These are phyloP conservation scores for Venturia oleaginea DNA, from an alignment of 2,329 filamentous ascomycete genomes.

Conservation along the genomic window DNA sequence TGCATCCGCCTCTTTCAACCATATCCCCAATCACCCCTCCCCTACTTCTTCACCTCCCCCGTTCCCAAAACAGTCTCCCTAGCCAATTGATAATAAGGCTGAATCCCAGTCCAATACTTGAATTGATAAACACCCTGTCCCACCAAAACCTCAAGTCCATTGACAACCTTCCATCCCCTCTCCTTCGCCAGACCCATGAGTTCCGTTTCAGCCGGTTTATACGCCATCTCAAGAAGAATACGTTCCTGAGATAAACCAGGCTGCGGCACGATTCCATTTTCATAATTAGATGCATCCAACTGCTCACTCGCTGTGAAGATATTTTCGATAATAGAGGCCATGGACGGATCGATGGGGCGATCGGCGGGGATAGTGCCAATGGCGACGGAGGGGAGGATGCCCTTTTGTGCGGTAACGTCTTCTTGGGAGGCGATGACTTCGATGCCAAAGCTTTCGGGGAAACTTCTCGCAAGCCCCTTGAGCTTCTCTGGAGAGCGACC, in stretches of 20 bases:
- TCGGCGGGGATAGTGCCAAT: slow-evolving; percentile 90
- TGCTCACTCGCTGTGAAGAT: slow-evolving; percentile 37
- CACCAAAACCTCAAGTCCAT: slow-evolving; percentile 79
- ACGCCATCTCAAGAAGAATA: slow-evolving; percentile 87
- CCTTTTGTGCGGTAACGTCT: slow-evolving; percentile 39
- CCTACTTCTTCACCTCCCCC: neutral
- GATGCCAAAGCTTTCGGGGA: slow-evolving; percentile 66
- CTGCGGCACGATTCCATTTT: slow-evolving; percentile 18
- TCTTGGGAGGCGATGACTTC: slow-evolving; percentile 48
- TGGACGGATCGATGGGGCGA: slow-evolving; percentile 63
- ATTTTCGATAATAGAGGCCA: slow-evolving; percentile 55
- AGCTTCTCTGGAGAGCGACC: slow-evolving; percentile 67
- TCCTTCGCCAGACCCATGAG: slow-evolving; percentile 76
- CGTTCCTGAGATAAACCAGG: slow-evolving; percentile 24
- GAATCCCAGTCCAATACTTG: slow-evolving; percentile 76
- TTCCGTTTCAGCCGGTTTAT: slow-evolving; percentile 75
- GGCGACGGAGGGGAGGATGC: slow-evolving; percentile 56
- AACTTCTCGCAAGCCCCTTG: slow-evolving; percentile 56
- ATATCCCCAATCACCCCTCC: too few species aligned
- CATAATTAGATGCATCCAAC: slow-evolving; percentile 22
- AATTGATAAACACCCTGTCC: slow-evolving; percentile 84
- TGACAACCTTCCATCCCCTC: slow-evolving; percentile 72
- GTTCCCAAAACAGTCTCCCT: slow-evolving; percentile 30
- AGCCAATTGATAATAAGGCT: slow-evolving; percentile 61
- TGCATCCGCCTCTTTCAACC: too few species aligned